Evolutionary conservation across 352 stramenopile genomes (phyloP).

Genomic region (Pythium sp.): DNA sequence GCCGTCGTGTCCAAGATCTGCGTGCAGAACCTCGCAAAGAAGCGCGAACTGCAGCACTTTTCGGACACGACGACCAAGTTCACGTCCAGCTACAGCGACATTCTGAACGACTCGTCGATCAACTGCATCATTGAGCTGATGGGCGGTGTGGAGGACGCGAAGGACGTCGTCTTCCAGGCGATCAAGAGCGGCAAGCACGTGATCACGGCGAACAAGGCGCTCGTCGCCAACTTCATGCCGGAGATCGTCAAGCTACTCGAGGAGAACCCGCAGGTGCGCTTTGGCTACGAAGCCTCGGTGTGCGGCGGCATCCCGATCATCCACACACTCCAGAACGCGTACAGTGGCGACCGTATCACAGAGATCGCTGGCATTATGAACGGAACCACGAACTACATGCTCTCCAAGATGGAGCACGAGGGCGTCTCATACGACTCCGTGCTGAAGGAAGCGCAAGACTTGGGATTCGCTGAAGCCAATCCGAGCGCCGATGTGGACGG

Average conservation of each 20-base stretch:
- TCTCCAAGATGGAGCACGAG: constrained; percentile 96
- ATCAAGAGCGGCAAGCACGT: constrained; percentile 92
- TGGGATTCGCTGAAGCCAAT: constrained; percentile 94
- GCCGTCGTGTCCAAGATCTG: constrained; percentile 86
- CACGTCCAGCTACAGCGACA: constrained; percentile 74
- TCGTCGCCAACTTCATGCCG: constrained; percentile 92
- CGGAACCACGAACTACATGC: constrained; percentile 98
- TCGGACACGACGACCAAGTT: constrained; percentile 43
- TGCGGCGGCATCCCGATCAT: constrained; percentile 97
- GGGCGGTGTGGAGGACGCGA: constrained; percentile 93
- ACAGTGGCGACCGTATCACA: constrained; percentile 90
- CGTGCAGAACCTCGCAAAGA: constrained; percentile 76
- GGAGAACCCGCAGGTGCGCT: constrained; percentile 74
- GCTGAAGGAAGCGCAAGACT: constrained; percentile 91
- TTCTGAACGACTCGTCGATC: constrained; percentile 91
- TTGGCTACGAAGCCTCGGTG: constrained; percentile 95
- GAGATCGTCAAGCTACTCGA: constrained; percentile 88
- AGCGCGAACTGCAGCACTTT: constrained; percentile 64
- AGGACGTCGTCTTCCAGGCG: constrained; percentile 91
- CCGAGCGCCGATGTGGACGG: constrained; percentile 95
- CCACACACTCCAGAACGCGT: constrained; percentile 92
- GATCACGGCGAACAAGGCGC: constrained; percentile 97
- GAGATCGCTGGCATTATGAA: constrained; percentile 96
- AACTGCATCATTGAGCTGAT: constrained; percentile 97
- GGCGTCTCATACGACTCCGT: constrained; percentile 91